Base-by-base conservation (phyloP, 441 rosid genomes). In the Erodium moschatum region DNA sequence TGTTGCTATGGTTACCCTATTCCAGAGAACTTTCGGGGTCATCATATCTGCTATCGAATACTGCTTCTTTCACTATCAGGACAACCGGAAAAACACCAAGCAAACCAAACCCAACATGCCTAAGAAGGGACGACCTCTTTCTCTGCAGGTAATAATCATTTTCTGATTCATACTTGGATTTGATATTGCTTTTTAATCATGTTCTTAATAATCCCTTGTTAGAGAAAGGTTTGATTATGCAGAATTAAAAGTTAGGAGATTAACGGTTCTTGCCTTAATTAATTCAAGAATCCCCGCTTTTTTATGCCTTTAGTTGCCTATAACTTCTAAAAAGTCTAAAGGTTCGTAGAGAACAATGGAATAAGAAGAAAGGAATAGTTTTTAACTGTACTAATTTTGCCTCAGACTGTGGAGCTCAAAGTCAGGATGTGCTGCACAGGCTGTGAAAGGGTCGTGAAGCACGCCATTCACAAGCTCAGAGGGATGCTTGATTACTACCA, bases 351-450 rank as follows among this genome's bases (percentile, higher is more conserved):
- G 16, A 5, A 40, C 5, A 72, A 40, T 40, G 44, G 44, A 40
- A 40, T 40, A 40, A 40, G 44, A 40, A 40, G 44, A 40, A 18
- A 1, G 13, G 20, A 62, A 64, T 35, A 8, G 56, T 16, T 54
- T 19, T 20, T 2, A 64, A 68, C 40, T 19, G 4, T 12, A 11
- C n/a, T 65, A 33, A 35, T 2, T 40, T 46, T 63, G 16, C 24
- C 78, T 74, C 75, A 93, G 98, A 93, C 98, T 4, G 91, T 89
- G 81, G 95, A 89, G 78, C 90, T 93, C 70, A 93, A 90, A 78
- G 96, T 93, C 44, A 70, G 96, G 84, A 93, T 93, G 97, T 93
- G 98, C 78, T 90, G 98, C 86, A 79, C 77, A 54, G 98, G 96
- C 9, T 90, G 98, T 72, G 98, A 90, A 73, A 81, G 96, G 76